Conservation (phyloP, 2,329 filamentous ascomycete species). For the Pseudocercospora musae region DNA sequence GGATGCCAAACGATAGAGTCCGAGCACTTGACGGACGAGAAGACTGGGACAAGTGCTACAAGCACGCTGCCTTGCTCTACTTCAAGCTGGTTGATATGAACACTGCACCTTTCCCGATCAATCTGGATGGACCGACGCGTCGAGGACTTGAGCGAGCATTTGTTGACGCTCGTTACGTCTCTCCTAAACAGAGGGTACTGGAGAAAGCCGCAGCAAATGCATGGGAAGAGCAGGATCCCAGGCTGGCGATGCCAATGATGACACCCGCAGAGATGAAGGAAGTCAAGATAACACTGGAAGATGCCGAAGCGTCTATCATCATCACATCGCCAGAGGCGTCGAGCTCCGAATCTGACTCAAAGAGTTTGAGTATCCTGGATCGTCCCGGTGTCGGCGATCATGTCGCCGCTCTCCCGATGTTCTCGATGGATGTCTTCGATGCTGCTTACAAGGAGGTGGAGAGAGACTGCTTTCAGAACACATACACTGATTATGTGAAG, state of each 20-base stretch:
- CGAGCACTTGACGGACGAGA: not conserved
- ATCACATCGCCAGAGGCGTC: not conserved
- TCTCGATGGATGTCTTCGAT: not conserved
- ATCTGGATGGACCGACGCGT: not conserved
- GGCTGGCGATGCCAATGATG: not conserved
- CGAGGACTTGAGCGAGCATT: not conserved
- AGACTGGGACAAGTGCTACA: conserved; percentile 1
- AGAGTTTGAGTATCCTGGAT: not conserved
- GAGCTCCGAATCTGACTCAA: not conserved
- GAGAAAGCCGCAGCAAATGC: not conserved
- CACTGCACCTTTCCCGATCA: not conserved
- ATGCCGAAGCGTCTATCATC: not conserved
- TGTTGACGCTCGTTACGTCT: not conserved
- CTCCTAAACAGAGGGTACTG: not conserved
- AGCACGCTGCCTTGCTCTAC: conserved; percentile 5
- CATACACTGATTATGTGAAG: not conserved
- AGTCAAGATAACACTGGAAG: not conserved
- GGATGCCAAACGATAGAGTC: not conserved
- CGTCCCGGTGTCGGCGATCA: not conserved
- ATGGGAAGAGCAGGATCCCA: not conserved
- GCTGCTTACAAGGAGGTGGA: conserved; percentile 1
- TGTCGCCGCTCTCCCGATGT: not conserved
- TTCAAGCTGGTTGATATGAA: not conserved
- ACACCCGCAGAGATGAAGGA: conserved; percentile 1
- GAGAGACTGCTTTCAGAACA: not conserved